Conservation (phyloP, 345 rosid genomes). For the Isatis tinctoria region DNA sequence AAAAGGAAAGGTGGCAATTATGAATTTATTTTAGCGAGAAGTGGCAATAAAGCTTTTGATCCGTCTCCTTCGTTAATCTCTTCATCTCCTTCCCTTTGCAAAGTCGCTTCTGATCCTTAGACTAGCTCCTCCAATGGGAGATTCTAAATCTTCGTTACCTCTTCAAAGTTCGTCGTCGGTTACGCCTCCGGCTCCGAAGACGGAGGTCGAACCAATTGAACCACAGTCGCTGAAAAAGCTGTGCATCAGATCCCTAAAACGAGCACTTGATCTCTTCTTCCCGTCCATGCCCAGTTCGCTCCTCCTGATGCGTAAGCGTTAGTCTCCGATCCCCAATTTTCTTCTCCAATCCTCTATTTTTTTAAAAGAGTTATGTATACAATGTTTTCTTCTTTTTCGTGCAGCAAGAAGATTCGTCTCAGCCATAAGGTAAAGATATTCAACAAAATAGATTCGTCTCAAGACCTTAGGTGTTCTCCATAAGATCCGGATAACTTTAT, state of each 20-base stretch:
- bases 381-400: neutral
- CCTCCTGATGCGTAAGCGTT: constrained; percentile 84
- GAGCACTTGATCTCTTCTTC: constrained; percentile 82
- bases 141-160: too few relatives aligned
- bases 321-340: constrained; percentile 15
- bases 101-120: too few relatives aligned
- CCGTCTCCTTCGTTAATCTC: too few relatives aligned
- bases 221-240: constrained; percentile 90
- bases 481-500: too few relatives aligned
- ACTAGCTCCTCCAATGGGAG: too few relatives aligned
- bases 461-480: too few relatives aligned
- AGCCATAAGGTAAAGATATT: constrained; percentile 71
- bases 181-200: constrained; percentile 38
- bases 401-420: constrained; percentile 81
- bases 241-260: constrained; percentile 78
- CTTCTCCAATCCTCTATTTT: neutral
- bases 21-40: too few relatives aligned
- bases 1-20: too few relatives aligned
- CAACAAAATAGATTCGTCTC: too few relatives aligned
- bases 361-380: neutral
- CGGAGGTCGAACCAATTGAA: constrained; percentile 85
- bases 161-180: too few relatives aligned
- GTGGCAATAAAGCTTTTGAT: too few relatives aligned
- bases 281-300: constrained; percentile 61
- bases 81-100: too few relatives aligned